Percentiles rank a stretch among this genome's conserved stretches.
These are phyloP conservation scores for Sarcodon aspratus DNA, from an alignment of 768 basidiomycete genomes.

Conservation along the genomic window DNA sequence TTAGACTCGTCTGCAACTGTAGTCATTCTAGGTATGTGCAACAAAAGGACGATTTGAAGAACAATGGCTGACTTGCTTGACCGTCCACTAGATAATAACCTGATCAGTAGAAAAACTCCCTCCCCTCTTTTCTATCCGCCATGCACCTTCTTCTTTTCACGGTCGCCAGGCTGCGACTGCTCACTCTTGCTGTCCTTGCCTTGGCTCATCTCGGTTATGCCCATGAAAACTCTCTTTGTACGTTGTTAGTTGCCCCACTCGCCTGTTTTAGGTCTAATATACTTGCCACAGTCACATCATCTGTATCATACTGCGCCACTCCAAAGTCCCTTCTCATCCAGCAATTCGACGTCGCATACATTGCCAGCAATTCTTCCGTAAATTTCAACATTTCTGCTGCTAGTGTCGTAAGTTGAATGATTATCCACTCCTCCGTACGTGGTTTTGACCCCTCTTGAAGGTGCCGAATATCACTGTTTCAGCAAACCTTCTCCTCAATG, in stretches of 20 bases:
- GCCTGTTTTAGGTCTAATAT: constrained; percentile 3
- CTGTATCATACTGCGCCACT: constrained; percentile 78
- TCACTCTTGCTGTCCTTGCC: constrained; percentile 26
- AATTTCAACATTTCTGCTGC: constrained; percentile 81
- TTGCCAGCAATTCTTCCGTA: constrained; percentile 59
- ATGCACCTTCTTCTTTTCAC: constrained; percentile 43
- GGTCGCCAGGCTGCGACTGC: constrained; percentile 71
- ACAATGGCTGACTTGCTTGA: not conserved
- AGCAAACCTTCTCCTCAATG: constrained; percentile 73
- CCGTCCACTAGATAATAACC: not conserved
- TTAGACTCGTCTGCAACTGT: no score
- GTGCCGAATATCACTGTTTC: constrained; percentile 69
- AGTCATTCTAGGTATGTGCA: not conserved
- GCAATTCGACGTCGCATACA: constrained; percentile 65
- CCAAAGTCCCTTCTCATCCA: constrained; percentile 73
- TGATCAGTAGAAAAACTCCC: not conserved
- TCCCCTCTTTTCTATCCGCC: constrained; percentile 3
- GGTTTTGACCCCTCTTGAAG: constrained; percentile 22
- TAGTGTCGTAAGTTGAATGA: constrained; percentile 54
- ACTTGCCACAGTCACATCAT: constrained; percentile 56
- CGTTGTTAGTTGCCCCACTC: constrained; percentile 18
- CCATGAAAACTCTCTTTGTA: constrained; percentile 49
- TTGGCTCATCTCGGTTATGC: constrained; percentile 31
- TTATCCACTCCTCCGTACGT: not conserved
- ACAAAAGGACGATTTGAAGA: not conserved